These are phyloP conservation scores for Lablab purpureus DNA, from an alignment of 306 rosid species.

Conservation along the genomic window DNA sequence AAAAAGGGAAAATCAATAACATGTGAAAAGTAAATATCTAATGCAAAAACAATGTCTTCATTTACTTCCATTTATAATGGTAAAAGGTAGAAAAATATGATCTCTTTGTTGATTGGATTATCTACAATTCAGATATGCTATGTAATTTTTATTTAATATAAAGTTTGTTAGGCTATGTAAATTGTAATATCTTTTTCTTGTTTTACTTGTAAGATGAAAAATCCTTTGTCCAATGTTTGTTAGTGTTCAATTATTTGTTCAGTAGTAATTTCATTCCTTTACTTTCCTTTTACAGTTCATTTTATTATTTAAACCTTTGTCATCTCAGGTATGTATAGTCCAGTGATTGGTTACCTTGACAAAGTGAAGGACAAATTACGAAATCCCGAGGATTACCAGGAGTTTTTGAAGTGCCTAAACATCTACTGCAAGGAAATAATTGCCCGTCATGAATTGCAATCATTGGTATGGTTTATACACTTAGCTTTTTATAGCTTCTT, in stretches of 20 bases:
- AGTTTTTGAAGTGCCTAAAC: slow-evolving; percentile 95
- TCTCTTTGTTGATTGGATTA: slow-evolving; percentile 29
- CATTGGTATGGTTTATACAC: slow-evolving; percentile 73
- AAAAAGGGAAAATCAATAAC: not conserved
- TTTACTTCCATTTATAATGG: slow-evolving; percentile 7
- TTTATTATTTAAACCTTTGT: slow-evolving; percentile 26
- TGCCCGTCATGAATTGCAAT: slow-evolving; percentile 77
- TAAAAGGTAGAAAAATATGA: not conserved
- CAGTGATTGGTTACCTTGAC: slow-evolving; percentile 82
- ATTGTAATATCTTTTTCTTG: slow-evolving; percentile 11
- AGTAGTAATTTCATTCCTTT: slow-evolving; percentile 21
- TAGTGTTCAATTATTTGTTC: slow-evolving; percentile 24
- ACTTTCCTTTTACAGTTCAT: slow-evolving; percentile 6
- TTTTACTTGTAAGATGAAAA: slow-evolving; percentile 24
- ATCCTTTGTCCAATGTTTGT: slow-evolving; percentile 19
- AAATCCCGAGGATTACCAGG: slow-evolving; percentile 87
- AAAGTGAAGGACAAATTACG: slow-evolving; percentile 88
- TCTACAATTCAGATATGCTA: slow-evolving; percentile 19
- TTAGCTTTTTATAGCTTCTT: slow-evolving; percentile 2
- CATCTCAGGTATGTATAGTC: slow-evolving; percentile 76
- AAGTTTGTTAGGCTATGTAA: slow-evolving; percentile 17
- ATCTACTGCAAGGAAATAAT: slow-evolving; percentile 97
- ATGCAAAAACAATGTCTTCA: not conserved
- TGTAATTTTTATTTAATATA: not conserved
- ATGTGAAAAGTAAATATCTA: slow-evolving; percentile 20